Evolutionary conservation across 2,329 filamentous ascomycete genomes (phyloP).

Genomic region (Verticillium zaregamsianum): DNA sequence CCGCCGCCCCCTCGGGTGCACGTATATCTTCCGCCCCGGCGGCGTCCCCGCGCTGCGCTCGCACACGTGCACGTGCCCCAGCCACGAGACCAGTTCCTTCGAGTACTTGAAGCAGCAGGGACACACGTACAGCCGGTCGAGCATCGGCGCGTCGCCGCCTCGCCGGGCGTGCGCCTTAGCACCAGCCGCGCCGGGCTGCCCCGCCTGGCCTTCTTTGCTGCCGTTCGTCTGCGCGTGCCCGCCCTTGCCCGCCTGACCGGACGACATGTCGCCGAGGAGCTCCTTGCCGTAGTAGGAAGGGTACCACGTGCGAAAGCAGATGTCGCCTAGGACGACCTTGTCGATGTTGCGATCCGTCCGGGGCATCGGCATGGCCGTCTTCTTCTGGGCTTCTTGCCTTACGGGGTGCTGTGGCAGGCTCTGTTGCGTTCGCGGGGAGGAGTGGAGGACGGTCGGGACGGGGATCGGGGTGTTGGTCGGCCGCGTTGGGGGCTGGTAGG

Average conservation of each 20-base stretch:
- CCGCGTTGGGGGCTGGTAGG: slow-evolving; percentile 5
- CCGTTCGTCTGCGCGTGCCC: slow-evolving; percentile 12
- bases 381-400: slow-evolving; percentile 6
- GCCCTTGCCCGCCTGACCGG: slow-evolving; percentile 17
- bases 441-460: slow-evolving; percentile 28
- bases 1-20: slow-evolving; percentile 45
- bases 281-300: slow-evolving; percentile 85
- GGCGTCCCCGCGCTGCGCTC: slow-evolving; percentile 36
- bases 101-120: slow-evolving; percentile 94
- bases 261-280: slow-evolving; percentile 46
- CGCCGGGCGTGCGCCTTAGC: slow-evolving; percentile 30
- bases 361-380: slow-evolving; percentile 27
- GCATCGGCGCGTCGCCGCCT: slow-evolving; percentile 32
- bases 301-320: slow-evolving; percentile 88
- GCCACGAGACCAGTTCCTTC: slow-evolving; percentile 55
- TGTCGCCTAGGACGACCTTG: slow-evolving; percentile 78
- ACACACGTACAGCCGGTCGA: slow-evolving; percentile 78
- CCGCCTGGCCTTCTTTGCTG: not conserved
- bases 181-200: slow-evolving; percentile 16
- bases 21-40: slow-evolving; percentile 73
- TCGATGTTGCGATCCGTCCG: slow-evolving; percentile 71
- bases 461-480: slow-evolving; percentile 3
- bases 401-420: not conserved
- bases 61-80: slow-evolving; percentile 55
- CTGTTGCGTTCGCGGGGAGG: slow-evolving; percentile 24